Evolutionary conservation across 225 moss, liverwort and hornwort genomes (phyloP).

Genomic region (Physcomitrellopsis africana): DNA sequence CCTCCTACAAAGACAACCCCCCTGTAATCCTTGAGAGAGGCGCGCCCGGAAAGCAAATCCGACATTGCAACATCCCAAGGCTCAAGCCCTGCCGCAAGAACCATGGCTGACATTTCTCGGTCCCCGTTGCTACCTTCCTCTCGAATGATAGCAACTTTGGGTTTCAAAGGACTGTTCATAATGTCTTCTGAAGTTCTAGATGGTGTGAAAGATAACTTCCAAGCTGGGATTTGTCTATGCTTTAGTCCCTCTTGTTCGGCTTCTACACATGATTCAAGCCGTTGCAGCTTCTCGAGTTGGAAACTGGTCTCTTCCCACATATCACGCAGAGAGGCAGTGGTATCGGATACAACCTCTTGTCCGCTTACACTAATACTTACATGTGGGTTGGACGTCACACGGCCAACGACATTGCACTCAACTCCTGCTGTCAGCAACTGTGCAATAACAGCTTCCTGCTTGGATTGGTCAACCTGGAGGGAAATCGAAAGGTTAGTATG

Average conservation of each 20-base stretch:
- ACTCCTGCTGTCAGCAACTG: conserved; percentile 74
- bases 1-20: conserved; percentile 95
- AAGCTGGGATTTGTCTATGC: conserved; percentile 62
- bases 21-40: conserved; percentile 63
- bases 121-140: conserved; percentile 99
- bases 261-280: conserved; percentile 85
- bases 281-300: conserved; percentile 75
- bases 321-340: conserved; percentile 76
- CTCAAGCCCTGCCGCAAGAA: conserved; percentile 88
- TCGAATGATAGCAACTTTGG: conserved; percentile 89
- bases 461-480: conserved; percentile 64
- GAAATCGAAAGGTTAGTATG: conserved; percentile 8
- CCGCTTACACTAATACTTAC: conserved; percentile 74
- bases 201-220: conserved; percentile 85
- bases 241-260: conserved; percentile 88
- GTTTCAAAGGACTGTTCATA: conserved; percentile 61
- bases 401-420: conserved; percentile 61
- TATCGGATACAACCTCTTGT: conserved; percentile 55
- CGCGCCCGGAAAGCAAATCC: conserved; percentile 74
- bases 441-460: conserved; percentile 55
- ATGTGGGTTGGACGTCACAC: conserved; percentile 61
- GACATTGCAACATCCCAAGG: conserved; percentile 99
- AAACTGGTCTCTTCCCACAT: conserved; percentile 98
- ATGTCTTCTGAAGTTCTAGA: conserved; percentile 62
- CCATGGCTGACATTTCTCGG: conserved; percentile 97